Conservation (phyloP, 2,329 filamentous ascomycete genomes). For the Colletotrichum liaoningense region DNA sequence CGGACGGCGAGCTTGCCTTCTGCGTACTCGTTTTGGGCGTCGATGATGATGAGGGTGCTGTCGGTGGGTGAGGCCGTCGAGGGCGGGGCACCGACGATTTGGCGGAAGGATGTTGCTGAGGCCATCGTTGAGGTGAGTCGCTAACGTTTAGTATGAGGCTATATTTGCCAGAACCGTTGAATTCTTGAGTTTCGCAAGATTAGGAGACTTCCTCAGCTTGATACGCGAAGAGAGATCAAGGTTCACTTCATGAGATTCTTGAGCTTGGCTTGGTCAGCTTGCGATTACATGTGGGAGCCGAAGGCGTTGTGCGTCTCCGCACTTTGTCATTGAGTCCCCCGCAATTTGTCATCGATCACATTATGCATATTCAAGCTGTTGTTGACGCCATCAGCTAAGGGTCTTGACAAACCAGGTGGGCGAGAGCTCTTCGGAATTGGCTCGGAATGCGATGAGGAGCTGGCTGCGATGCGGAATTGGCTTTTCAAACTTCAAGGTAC, state of each 20-base stretch:
- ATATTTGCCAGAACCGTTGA: too few species aligned
- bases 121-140: constrained; percentile 37
- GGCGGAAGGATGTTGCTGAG: constrained; percentile 49
- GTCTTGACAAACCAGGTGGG: neutral
- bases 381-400: neutral
- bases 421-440: neutral
- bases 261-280: neutral
- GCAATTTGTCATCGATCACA: constrained; percentile 34
- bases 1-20: constrained; percentile 66
- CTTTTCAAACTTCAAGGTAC: too few species aligned
- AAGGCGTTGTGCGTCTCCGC: constrained; percentile 1
- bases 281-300: neutral
- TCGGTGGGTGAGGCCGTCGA: constrained; percentile 68
- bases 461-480: too few species aligned
- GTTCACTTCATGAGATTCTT: neutral
- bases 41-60: constrained; percentile 74
- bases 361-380: neutral
- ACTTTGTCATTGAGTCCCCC: constrained; percentile 16
- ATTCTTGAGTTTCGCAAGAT: fast-evolving
- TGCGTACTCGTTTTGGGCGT: constrained; percentile 78
- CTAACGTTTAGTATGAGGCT: too few species aligned
- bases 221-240: neutral
- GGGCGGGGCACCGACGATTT: constrained; percentile 63
- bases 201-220: too few species aligned
- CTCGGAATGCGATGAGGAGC: neutral